Percentiles rank a stretch among this genome's conserved stretches.
phyloP scores from a whole-genome alignment of 1,139 yeast genomes.

The Scheffersomyces lignicola region DNA sequence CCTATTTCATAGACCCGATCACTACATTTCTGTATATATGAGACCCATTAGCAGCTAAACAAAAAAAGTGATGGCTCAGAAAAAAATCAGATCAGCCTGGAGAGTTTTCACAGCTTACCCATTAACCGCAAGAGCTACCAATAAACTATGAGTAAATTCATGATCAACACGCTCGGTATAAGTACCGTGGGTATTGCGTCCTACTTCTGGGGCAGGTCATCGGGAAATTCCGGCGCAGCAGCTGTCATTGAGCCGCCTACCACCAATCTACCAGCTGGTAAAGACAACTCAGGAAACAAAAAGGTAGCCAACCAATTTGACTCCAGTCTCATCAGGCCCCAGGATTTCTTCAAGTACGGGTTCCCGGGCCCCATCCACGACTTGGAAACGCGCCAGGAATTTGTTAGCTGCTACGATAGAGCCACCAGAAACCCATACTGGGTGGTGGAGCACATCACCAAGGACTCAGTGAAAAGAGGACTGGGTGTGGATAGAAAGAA shows the following conservation, averaged over 20 bases:
- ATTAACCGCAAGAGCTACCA: too few relatives aligned
- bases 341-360: conserved; percentile 82
- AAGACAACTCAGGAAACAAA: conserved; percentile 11
- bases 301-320: conserved; percentile 18
- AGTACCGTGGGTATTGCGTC: conserved; percentile 45
- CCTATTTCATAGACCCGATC: too few relatives aligned
- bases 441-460: conserved; percentile 87
- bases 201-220: conserved; percentile 43
- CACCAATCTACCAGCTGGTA: conserved; percentile 16
- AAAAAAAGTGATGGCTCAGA: too few relatives aligned
- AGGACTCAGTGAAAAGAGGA: conserved; percentile 53
- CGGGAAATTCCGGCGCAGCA: conserved; percentile 14
- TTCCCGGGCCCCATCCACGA: conserved; percentile 96
- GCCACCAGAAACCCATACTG: conserved; percentile 85
- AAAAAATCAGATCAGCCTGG: too few relatives aligned
- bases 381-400: conserved; percentile 69
- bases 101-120: too few relatives aligned
- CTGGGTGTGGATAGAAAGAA: conserved; percentile 71
- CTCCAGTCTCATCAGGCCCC: conserved; percentile 55
- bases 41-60: too few relatives aligned
- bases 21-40: too few relatives aligned
- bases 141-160: conserved; percentile 29
- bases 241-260: conserved; percentile 7
- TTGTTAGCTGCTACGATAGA: conserved; percentile 83
- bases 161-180: conserved; percentile 31